Percentiles rank a stretch among this genome's conserved stretches.
Evolutionary conservation across 1,284 basidiomycete species (phyloP).

Genomic region (Leccinum angustisporum): DNA sequence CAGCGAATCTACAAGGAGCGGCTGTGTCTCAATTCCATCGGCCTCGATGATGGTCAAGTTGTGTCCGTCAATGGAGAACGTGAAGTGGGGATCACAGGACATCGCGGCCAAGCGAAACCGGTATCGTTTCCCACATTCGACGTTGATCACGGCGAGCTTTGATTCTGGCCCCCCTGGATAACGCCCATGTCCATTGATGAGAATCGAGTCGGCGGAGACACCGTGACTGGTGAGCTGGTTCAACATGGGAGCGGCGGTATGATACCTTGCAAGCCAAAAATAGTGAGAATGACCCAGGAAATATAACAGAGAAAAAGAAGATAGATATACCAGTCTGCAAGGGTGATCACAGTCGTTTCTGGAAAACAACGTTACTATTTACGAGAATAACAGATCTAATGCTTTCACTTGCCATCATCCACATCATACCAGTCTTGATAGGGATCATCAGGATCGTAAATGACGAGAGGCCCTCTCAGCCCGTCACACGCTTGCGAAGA

Average conservation of each 20-base stretch:
- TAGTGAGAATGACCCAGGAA: neutral
- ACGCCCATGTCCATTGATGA: constrained; percentile 53
- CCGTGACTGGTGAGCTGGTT: constrained; percentile 14
- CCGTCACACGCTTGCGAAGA: neutral
- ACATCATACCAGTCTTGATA: neutral
- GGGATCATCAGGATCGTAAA: neutral
- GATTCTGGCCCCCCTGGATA: constrained; percentile 37
- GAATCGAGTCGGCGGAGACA: constrained; percentile 25
- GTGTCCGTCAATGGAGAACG: constrained; percentile 43
- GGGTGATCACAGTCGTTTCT: constrained; percentile 34
- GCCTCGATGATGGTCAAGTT: constrained; percentile 41
- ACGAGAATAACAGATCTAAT: neutral
- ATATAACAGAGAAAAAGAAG: neutral
- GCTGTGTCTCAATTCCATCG: constrained; percentile 37
- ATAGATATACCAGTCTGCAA: constrained; percentile 26
- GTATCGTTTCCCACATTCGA: constrained; percentile 35
- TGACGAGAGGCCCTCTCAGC: neutral
- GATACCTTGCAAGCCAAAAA: constrained; percentile 36
- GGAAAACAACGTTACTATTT: neutral
- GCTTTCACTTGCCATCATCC: neutral
- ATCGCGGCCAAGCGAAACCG: constrained; percentile 44
- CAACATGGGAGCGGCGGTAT: constrained; percentile 19
- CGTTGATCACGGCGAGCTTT: constrained; percentile 28
- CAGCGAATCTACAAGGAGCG: constrained; percentile 32
- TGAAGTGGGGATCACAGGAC: constrained; percentile 39